Percentiles rank a stretch among this genome's conserved stretches.
Conservation (phyloP, 306 rosid species). For the Ochetophila trinervis region DNA sequence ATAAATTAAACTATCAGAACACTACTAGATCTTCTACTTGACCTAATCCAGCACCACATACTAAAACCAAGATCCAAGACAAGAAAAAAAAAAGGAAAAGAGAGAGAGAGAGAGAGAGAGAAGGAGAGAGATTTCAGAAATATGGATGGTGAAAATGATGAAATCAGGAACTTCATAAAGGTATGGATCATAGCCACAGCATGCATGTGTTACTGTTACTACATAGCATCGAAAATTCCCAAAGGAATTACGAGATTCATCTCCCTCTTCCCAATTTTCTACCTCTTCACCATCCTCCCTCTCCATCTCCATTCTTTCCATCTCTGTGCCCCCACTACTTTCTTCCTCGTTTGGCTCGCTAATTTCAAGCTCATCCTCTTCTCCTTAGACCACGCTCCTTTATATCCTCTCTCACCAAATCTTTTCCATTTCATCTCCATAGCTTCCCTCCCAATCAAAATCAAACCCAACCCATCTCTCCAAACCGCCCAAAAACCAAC, state of each 20-base stretch:
- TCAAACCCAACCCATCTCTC: slow-evolving; percentile 25
- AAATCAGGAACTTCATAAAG: slow-evolving; percentile 30
- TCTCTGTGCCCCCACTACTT: slow-evolving; percentile 30
- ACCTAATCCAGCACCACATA: not conserved
- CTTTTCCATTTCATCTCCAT: slow-evolving; percentile 50
- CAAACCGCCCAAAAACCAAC: not conserved
- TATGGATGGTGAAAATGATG: slow-evolving; percentile 15
- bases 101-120: not conserved
- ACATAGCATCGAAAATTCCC: slow-evolving; percentile 26
- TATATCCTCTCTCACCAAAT: slow-evolving; percentile 33
- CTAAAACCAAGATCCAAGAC: not conserved
- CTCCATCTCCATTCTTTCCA: slow-evolving; percentile 25
- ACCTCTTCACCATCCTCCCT: slow-evolving; percentile 34
- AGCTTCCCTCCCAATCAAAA: slow-evolving; percentile 62
- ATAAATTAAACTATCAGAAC: too few species aligned
- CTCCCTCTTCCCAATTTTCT: slow-evolving; percentile 34
- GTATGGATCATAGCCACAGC: slow-evolving; percentile 32
- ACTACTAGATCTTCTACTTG: not conserved
- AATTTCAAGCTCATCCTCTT: slow-evolving; percentile 47
- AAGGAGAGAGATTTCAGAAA: too few species aligned
- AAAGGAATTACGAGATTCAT: slow-evolving; percentile 22
- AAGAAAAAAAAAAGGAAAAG: not conserved
- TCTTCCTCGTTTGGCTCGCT: slow-evolving; percentile 38
- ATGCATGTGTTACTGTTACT: slow-evolving; percentile 27
- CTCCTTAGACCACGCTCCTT: slow-evolving; percentile 45